Base-by-base conservation (phyloP, 176 grass and related monocot genomes). In the Lolium perenne region DNA sequence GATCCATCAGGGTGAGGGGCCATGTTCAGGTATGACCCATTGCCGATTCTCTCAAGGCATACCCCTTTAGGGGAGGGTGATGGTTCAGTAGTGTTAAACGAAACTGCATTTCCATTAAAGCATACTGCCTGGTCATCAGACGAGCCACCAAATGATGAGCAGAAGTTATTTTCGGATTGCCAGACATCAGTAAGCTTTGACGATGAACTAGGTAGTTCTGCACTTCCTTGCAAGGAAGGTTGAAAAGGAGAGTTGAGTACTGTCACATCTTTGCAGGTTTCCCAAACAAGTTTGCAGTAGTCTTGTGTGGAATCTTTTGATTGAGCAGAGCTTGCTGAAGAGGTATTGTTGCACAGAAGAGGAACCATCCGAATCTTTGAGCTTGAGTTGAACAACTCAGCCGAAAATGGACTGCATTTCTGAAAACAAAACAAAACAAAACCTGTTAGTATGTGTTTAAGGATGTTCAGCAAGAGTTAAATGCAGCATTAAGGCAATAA, bases 11-110 rank as follows among this genome's bases (percentile, higher is more conserved):
- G 95, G 83, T 95, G 91, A 9, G 91, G 67, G 54, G 65, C 90
- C 91, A 95, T 92, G 91, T 95, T 95, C 53, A 98, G 88, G 60
- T 94, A 95, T 4, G 96, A 94, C 54, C 96, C 93, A 4, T 98
- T 98, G 20, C 83, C 89, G 8, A 95, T 92, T 84, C 88, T 90
- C 88, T 98, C 96, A n/a, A 95, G 75, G 65, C 96, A 98, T 18
- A 98, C 48, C 22, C 96, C 96, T 90, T 95, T 95, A 55, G 96
- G 83, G 26, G 81, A 47, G 16, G 91, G 38, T 71, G 89, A 88
- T 29, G 80, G 79, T 76, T 92, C 65, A 29, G 56, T 92, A 67
- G 67, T 91, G 90, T 94, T 95, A 64, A 98, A 92, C 22, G 87
- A 91, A 90, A 88, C 88, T 8, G 78, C 66, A 74, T 94, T 88